A percentile compares a stretch with the other conserved stretches of the same genome.
These are phyloP conservation scores for Fusarium begoniae DNA, from an alignment of 2,329 filamentous ascomycete genomes.

Conservation along the genomic window DNA sequence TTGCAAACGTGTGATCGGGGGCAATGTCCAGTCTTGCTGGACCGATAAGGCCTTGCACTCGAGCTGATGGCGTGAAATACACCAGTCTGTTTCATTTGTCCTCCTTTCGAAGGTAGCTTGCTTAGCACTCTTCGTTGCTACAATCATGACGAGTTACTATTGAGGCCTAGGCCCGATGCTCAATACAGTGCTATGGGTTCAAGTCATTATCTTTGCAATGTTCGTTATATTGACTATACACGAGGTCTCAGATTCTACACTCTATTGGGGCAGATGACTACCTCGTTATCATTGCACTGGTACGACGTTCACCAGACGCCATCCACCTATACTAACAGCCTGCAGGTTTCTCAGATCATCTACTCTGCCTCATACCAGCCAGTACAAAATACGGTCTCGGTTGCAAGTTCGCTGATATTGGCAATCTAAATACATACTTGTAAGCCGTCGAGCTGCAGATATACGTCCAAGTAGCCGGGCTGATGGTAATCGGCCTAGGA, in stretches of 20 bases:
- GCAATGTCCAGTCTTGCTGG: background rate
- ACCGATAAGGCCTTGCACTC: background rate
- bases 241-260: background rate
- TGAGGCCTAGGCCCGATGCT: conserved; percentile 21
- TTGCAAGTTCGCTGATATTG: conserved; percentile 8
- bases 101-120: fast-evolving
- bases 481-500: conserved; percentile 4
- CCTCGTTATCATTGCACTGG: background rate
- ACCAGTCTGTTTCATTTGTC: background rate
- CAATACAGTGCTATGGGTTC: conserved; percentile 15
- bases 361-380: conserved; percentile 16
- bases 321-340: too few relatives aligned
- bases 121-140: background rate
- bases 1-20: background rate
- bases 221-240: conserved; percentile 16
- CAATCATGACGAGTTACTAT: conserved; percentile 10
- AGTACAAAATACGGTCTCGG: conserved; percentile 12
- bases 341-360: conserved; percentile 7
- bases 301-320: background rate
- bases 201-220: conserved; percentile 11
- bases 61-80: background rate
- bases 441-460: conserved; percentile 10
- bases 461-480: conserved; percentile 4
- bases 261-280: conserved; percentile 17
- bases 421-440: background rate